phyloP scores from a whole-genome alignment of 1,284 basidiomycete genomes.

The Leccinum angustisporum region DNA sequence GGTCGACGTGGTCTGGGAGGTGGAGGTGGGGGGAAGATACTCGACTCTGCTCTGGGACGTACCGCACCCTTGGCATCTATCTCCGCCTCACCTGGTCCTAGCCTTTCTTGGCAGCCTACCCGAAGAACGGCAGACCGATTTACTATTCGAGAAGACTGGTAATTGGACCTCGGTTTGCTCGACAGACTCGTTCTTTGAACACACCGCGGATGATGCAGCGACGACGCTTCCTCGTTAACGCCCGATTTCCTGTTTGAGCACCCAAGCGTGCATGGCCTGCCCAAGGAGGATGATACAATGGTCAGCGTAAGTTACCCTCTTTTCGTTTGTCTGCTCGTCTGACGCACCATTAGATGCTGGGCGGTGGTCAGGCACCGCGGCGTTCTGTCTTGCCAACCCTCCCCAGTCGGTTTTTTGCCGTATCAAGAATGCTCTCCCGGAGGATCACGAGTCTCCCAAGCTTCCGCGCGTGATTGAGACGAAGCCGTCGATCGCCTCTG shows the following conservation, averaged over 20 bases:
- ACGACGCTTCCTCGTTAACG: conserved; percentile 49
- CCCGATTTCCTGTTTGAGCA: conserved; percentile 63
- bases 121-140: conserved; percentile 41
- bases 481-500: conserved; percentile 63
- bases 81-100: too few species aligned
- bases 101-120: conserved; percentile 25
- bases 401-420: conserved; percentile 30
- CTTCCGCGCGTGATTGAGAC: conserved; percentile 47
- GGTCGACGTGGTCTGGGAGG: too few species aligned
- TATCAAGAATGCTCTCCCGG: conserved; percentile 25
- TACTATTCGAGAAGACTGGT: conserved; percentile 65
- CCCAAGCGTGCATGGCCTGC: conserved; percentile 39
- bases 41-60: too few species aligned
- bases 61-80: too few species aligned
- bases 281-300: conserved; percentile 76
- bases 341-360: conserved; percentile 60
- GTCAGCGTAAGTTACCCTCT: conserved; percentile 55
- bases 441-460: conserved; percentile 37
- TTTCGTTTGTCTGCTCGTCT: conserved; percentile 41
- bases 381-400: conserved; percentile 47
- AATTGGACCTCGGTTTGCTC: conserved; percentile 48
- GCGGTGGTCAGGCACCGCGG: conserved; percentile 69
- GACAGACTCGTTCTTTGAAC: conserved; percentile 54
- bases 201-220: conserved; percentile 34
- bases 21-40: too few species aligned